Base-by-base conservation (phyloP, 1,284 basidiomycete species). In the Leccinum subrobustum region DNA sequence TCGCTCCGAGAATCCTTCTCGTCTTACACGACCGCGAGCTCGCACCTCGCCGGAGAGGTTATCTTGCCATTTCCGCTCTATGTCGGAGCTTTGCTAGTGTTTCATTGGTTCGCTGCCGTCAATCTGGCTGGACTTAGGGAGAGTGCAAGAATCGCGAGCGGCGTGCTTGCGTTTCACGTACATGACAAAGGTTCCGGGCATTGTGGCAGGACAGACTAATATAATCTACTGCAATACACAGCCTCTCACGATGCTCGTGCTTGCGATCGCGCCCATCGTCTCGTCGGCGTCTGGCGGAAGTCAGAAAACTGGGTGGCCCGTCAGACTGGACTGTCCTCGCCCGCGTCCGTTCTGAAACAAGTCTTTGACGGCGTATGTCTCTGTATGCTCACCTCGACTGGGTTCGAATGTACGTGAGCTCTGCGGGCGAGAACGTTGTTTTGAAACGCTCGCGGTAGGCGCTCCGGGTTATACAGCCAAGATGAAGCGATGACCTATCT, bases 361-460 rank as follows among this genome's bases (percentile, higher is more conserved):
- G 72, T 85, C 5, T 91, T 85, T 68, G 76, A 85, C 60, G 89
- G 88, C 0, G 77, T 87, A 27, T 89, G 88, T 64, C 74, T 91
- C 6, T 82, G 85, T 0, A 86, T 90, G 76, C 76, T 91, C 2
- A 87, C 87, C 0, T 77, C 89, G 33, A 90, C 89, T 2, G 88
- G 88, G 8, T 82, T 86, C 65, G 85, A 87, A 78, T 86, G 86
- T 86, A 66, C 29, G 77, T 71, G 51, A 6, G 16, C 20, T 20
- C 16, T n/a, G 31, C 9, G 3, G 31, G 16, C 3, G 8, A 60
- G 31, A 50, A 57, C 27, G 8, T 56, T 50, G 20, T 35, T 50
- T 16, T 58, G 35, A 27, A 62, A 52, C 16, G 11, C 42, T 31
- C 18, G 56, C 59, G 6, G 47, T 62, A 86, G 87, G 86, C 58